These are phyloP conservation scores for Fusarium circinatum DNA, from an alignment of 2,329 filamentous ascomycete species.

Conservation along the genomic window DNA sequence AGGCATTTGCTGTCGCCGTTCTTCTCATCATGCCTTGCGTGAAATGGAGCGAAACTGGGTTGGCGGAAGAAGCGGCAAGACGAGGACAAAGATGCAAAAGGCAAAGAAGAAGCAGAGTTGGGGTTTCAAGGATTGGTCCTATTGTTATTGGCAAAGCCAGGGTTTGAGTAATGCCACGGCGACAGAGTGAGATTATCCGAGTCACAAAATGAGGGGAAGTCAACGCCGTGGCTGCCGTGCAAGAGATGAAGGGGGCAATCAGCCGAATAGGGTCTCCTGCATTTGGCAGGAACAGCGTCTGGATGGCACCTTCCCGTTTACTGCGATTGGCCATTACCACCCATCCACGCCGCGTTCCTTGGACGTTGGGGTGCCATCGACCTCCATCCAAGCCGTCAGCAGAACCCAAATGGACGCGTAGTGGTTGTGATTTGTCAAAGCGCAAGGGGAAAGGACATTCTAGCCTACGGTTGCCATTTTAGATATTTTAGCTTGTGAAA, in stretches of 20 bases:
- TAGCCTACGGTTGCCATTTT: background rate
- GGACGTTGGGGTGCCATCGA: constrained; percentile 16
- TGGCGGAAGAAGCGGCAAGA: background rate
- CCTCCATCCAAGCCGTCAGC: constrained; percentile 29
- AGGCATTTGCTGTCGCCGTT: constrained; percentile 7
- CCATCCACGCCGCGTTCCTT: constrained; percentile 24
- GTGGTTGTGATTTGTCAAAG: constrained; percentile 36
- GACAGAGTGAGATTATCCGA: constrained; percentile 30
- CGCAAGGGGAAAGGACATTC: constrained; percentile 22
- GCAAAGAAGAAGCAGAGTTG: background rate
- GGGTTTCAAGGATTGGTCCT: background rate
- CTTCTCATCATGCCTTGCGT: constrained; percentile 14
- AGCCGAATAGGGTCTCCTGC: constrained; percentile 32
- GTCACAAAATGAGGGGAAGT: constrained; percentile 38
- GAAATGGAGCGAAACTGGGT: constrained; percentile 17
- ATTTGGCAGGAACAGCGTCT: constrained; percentile 36
- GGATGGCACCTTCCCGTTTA: constrained; percentile 35
- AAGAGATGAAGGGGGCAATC: constrained; percentile 36
- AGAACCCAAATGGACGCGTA: constrained; percentile 23
- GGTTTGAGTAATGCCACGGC: constrained; percentile 32
- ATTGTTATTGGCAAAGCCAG: constrained; percentile 19
- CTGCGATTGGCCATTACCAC: constrained; percentile 32
- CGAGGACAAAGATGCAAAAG: background rate
- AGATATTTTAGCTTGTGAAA: background rate
- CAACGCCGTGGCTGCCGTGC: constrained; percentile 33